Evolutionary conservation across 768 basidiomycete species (phyloP).

Genomic region (Termitomyces sp.): DNA sequence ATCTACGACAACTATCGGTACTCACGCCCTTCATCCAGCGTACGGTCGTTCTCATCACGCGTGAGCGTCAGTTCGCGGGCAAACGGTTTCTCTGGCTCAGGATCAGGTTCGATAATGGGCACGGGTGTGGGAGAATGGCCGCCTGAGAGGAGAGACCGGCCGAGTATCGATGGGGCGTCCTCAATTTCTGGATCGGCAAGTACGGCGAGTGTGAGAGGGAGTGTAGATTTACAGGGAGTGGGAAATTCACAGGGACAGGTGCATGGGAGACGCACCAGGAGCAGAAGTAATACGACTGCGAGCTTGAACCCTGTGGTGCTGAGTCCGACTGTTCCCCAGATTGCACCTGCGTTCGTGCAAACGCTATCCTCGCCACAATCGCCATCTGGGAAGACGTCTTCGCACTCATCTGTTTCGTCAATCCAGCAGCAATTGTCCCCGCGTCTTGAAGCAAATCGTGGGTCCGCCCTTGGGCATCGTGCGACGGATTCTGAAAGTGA

Average conservation of each 20-base stretch:
- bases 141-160: not conserved
- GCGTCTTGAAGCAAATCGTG: not conserved
- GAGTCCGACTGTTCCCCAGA: not conserved
- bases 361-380: not conserved
- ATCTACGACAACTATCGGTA: conserved; percentile 82
- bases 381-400: not conserved
- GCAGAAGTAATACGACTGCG: conserved; percentile 13
- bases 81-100: not conserved
- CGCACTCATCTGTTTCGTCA: not conserved
- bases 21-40: conserved; percentile 50
- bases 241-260: not conserved
- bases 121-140: not conserved
- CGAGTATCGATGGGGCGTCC: not conserved
- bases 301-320: conserved; percentile 6
- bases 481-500: conserved; percentile 1
- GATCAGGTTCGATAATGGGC: not conserved
- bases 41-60: conserved; percentile 19
- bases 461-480: not conserved
- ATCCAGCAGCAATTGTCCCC: not conserved
- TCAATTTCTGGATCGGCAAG: not conserved
- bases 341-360: not conserved
- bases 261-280: not conserved
- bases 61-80: conserved; percentile 3
- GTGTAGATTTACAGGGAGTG: not conserved
- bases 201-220: not conserved